These are phyloP conservation scores for Dryas drummondii DNA, from an alignment of 306 rosid species.

Conservation along the genomic window DNA sequence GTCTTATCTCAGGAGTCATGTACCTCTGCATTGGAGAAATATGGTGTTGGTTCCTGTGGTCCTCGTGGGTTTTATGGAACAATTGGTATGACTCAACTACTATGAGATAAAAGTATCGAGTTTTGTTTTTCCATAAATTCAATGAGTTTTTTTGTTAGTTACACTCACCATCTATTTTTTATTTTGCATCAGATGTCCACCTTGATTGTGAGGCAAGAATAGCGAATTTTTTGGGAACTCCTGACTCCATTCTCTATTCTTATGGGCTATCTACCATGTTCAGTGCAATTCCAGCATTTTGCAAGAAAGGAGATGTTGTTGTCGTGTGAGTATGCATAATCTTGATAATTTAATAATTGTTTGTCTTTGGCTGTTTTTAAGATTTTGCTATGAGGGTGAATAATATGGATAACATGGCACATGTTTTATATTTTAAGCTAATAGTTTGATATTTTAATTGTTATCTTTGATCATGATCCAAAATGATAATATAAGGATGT, in stretches of 20 bases:
- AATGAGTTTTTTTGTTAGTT: background rate
- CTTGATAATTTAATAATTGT: constrained; percentile 12
- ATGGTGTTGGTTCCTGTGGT: constrained; percentile 99
- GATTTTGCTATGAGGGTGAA: background rate
- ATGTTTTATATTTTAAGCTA: constrained; percentile 13
- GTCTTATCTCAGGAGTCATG: constrained; percentile 73
- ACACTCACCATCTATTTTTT: constrained; percentile 14
- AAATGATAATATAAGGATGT: background rate
- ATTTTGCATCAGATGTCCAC: constrained; percentile 72
- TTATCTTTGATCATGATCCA: background rate
- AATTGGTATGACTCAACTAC: constrained; percentile 57
- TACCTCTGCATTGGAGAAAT: constrained; percentile 86
- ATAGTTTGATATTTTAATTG: constrained; percentile 10
- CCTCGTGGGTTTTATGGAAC: constrained; percentile 99
- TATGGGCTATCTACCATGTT: constrained; percentile 97
- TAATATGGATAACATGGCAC: background rate
- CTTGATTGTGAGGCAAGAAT: constrained; percentile 99
- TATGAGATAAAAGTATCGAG: constrained; percentile 13
- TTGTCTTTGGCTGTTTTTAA: background rate
- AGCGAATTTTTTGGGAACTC: constrained; percentile 95
- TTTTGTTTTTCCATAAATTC: background rate
- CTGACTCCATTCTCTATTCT: constrained; percentile 93
- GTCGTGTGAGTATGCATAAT: constrained; percentile 74
- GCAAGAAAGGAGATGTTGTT: constrained; percentile 85
- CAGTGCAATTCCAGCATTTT: constrained; percentile 98